Evolutionary conservation across 2,329 filamentous ascomycete genomes (phyloP), one percentile per base, ranked within the genome.

Genomic region (Penicillium sp.): DNA sequence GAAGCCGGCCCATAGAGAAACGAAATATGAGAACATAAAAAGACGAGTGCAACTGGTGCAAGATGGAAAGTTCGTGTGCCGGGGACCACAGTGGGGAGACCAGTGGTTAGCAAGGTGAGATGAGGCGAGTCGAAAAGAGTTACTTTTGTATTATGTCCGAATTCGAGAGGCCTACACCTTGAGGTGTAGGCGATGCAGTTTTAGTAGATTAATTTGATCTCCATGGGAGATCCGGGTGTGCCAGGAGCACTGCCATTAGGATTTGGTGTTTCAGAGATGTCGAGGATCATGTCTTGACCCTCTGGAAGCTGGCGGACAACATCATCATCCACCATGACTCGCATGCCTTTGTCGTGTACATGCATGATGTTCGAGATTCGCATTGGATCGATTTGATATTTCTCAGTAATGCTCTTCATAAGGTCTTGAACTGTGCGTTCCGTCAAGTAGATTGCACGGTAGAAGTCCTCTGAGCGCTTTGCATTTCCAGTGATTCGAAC

Each of bases 241-340:
- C 43, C 43, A 31, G 47, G 12, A 32, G 12, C 28, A 40, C 41
- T 28, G 24, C 56, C 40, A 35, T 51, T 45, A 17, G 45, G 19
- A n/a, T 40, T 48, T 21, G 49, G 54, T 5, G 60, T 47, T 58
- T 93, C 84, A 50, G 87, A 77, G 51, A 84, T 80, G 59, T 85
- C 81, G 37, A 79, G 79, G 33, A 78, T 73, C 85, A 97, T 93
- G 63, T 95, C 91, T 68, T 97, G 88, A 29, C 89, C 90, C 71
- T 98, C 93, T 2, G 82, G 80, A 45, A 97, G 75, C 66, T 91
- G 85, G 39, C 80, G 79, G 29, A 97, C 81, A 42, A 94, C 84
- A 55, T 96, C 89, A 62, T 97, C 89, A 62, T 97, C 93, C 60
- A 97, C 79, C 63, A 94, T 81, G 48, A 97, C 82, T 61, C 89